phyloP scores from a whole-genome alignment of 345 rosid species.

The Lumnitzera littorea region DNA sequence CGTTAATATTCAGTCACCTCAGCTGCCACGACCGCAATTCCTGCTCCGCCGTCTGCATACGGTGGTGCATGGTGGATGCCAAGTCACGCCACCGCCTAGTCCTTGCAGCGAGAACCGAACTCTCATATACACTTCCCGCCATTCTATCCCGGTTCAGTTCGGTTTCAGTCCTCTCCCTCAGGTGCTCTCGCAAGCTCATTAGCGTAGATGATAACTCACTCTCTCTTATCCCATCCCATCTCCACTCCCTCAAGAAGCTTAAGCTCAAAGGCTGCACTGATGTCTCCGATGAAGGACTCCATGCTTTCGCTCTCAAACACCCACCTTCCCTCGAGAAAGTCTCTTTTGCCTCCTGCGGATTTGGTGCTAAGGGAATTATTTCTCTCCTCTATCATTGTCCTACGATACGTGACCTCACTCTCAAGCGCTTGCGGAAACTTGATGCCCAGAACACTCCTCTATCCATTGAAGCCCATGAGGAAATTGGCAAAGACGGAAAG shows the following conservation, averaged over 20 bases:
- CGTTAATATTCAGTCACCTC: conserved; percentile 14
- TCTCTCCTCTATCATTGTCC: conserved; percentile 31
- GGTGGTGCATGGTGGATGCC: conserved; percentile 29
- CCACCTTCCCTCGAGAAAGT: conserved; percentile 21
- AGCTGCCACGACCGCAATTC: conserved; percentile 19
- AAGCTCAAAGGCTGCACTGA: conserved; percentile 36
- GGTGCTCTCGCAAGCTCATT: conserved; percentile 34
- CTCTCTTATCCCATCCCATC: conserved; percentile 15
- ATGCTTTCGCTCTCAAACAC: conserved; percentile 19
- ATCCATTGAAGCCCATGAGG: conserved; percentile 8
- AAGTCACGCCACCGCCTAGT: conserved; percentile 20
- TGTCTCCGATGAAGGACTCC: conserved; percentile 27
- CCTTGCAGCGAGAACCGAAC: conserved; percentile 19
- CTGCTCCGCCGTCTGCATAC: conserved; percentile 30
- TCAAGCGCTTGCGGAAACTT: conserved; percentile 39
- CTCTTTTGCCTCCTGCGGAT: conserved; percentile 30
- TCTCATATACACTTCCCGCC: conserved; percentile 19
- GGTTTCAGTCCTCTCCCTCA: conserved; percentile 32
- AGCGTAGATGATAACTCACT: conserved; percentile 25
- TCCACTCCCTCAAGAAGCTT: conserved; percentile 26
- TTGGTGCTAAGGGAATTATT: conserved; percentile 24
- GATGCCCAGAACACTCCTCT: conserved; percentile 27
- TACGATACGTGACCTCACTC: conserved; percentile 30
- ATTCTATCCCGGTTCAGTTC: conserved; percentile 32
- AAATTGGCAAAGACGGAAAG: background rate